These are phyloP conservation scores for Phytophthora agathidicida DNA, from an alignment of 352 stramenopile species.

Conservation along the genomic window DNA sequence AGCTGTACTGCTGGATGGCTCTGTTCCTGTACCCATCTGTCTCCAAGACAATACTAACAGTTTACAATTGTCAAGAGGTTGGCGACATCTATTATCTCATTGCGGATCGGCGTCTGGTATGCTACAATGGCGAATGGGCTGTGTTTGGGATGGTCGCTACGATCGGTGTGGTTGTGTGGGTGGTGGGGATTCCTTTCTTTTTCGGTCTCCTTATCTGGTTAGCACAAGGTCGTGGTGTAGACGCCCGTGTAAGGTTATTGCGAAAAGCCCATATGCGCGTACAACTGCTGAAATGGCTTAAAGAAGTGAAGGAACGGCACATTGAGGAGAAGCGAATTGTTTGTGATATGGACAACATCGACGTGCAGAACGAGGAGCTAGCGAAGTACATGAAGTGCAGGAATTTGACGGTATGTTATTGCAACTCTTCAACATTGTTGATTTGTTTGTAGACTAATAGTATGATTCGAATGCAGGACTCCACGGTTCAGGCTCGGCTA, in stretches of 20 bases:
- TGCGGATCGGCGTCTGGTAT: conserved; percentile 67
- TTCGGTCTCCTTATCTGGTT: conserved; percentile 78
- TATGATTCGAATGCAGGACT: conserved; percentile 44
- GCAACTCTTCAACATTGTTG: neutral
- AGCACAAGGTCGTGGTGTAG: conserved; percentile 64
- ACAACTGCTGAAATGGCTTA: conserved; percentile 69
- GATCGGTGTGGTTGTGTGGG: conserved; percentile 67
- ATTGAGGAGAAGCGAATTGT: conserved; percentile 51
- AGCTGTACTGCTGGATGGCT: conserved; percentile 80
- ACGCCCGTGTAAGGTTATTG: conserved; percentile 52
- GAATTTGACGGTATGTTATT: conserved; percentile 56
- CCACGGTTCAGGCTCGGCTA: conserved; percentile 64
- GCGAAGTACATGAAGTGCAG: conserved; percentile 79
- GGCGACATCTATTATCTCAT: conserved; percentile 66
- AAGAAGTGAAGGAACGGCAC: conserved; percentile 59
- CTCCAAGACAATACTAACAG: conserved; percentile 77
- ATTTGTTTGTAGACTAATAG: neutral
- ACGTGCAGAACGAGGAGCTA: conserved; percentile 72
- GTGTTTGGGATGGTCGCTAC: conserved; percentile 67
- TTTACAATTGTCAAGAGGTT: conserved; percentile 86
- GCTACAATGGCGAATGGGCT: conserved; percentile 69
- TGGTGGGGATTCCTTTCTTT: conserved; percentile 80
- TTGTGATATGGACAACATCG: conserved; percentile 53
- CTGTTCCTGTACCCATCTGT: conserved; percentile 80
- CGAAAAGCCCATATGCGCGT: conserved; percentile 40